Evolutionary conservation across 345 rosid genomes (phyloP).

Genomic region (Citrus medica): DNA sequence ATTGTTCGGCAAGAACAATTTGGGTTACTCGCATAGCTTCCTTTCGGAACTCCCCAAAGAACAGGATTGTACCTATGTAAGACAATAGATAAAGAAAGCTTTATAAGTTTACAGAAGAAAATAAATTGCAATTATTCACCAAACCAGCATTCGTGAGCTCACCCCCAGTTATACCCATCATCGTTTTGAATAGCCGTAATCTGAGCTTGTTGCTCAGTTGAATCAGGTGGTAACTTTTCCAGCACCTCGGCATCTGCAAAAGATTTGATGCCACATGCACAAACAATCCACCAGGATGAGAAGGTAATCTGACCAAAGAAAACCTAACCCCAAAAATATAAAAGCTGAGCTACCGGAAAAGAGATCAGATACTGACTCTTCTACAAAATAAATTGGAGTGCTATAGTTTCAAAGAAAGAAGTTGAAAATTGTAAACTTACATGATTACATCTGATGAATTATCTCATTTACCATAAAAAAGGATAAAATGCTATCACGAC

Average conservation of each 20-base stretch:
- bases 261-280: slow-evolving; percentile 14
- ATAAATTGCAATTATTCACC: background rate
- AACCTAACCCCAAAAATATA: background rate
- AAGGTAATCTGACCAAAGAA: background rate
- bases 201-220: slow-evolving; percentile 75
- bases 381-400: background rate
- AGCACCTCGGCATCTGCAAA: slow-evolving; percentile 62
- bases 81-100: slow-evolving; percentile 14
- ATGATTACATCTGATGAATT: background rate
- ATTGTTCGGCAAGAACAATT: slow-evolving; percentile 64
- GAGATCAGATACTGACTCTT: background rate
- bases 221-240: slow-evolving; percentile 73
- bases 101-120: background rate
- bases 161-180: slow-evolving; percentile 99
- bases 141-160: slow-evolving; percentile 22
- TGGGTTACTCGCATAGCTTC: slow-evolving; percentile 89
- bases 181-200: slow-evolving; percentile 64
- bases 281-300: slow-evolving; percentile 4
- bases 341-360: background rate
- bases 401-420: background rate
- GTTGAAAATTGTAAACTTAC: background rate
- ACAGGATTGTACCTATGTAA: slow-evolving; percentile 85
- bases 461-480: background rate
- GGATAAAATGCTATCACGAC: background rate
- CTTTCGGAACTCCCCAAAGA: slow-evolving; percentile 96